Conservation (phyloP, 176 grass and related monocot species). For the Avena insularis region DNA sequence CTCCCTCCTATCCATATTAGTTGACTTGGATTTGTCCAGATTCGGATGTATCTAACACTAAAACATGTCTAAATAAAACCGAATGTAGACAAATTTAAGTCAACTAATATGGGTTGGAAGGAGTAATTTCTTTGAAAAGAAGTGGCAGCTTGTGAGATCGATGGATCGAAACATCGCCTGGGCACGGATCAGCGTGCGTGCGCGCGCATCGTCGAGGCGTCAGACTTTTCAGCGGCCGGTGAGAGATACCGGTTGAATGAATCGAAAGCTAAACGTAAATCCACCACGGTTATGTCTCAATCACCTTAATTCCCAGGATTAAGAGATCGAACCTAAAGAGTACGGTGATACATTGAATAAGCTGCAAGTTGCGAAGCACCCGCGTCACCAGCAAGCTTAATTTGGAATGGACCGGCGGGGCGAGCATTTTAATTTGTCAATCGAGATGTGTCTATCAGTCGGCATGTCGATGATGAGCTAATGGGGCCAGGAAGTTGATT, state of each 20-base stretch:
- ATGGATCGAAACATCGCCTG: not conserved
- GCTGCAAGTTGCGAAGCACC: not conserved
- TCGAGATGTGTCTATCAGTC: constrained; percentile 10
- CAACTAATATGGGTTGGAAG: too few species aligned
- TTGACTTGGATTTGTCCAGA: too few species aligned
- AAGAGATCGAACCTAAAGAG: too few species aligned
- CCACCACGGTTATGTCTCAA: not conserved
- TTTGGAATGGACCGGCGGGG: not conserved
- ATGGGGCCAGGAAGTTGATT: not conserved
- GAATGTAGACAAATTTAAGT: too few species aligned
- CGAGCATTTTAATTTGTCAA: not conserved
- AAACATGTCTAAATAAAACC: too few species aligned
- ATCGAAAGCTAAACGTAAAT: not conserved
- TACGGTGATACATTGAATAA: not conserved
- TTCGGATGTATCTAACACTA: too few species aligned
- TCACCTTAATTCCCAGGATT: not conserved
- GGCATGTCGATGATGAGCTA: not conserved
- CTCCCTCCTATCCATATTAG: too few species aligned
- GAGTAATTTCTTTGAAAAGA: not conserved
- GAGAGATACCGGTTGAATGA: not conserved
- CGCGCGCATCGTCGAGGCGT: not conserved
- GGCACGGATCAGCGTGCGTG: too few species aligned
- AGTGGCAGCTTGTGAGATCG: not conserved
- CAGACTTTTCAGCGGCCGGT: too few species aligned
- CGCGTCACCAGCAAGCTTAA: constrained; percentile 5